Percentiles rank a stretch among this genome's conserved stretches.
These are phyloP conservation scores for Entonaema liquescens DNA, from an alignment of 495 filamentous ascomycete genomes.

Conservation along the genomic window DNA sequence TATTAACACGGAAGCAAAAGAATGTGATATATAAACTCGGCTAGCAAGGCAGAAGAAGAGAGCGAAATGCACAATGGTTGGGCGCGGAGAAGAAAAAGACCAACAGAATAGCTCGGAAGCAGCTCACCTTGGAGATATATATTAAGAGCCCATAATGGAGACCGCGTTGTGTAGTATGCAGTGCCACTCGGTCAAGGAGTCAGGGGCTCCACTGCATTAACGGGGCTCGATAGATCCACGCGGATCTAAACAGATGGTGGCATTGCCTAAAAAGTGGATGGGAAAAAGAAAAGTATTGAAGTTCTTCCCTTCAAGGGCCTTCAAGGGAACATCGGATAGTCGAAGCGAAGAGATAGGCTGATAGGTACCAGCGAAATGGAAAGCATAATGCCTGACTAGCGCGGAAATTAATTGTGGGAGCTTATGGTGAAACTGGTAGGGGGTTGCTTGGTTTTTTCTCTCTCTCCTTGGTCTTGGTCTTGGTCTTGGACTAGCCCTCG, in stretches of 20 bases:
- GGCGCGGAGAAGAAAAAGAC: slow-evolving; percentile 29
- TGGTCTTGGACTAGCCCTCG: background rate
- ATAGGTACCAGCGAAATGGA: slow-evolving; percentile 21
- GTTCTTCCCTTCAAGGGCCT: background rate
- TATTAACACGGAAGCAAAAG: slow-evolving; percentile 39
- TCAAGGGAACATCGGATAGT: slow-evolving; percentile 22
- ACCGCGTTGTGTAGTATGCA: slow-evolving; percentile 15
- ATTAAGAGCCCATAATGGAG: slow-evolving; percentile 41
- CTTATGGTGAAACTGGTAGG: slow-evolving; percentile 34
- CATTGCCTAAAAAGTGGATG: slow-evolving; percentile 38
- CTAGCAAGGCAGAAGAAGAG: slow-evolving; percentile 44
- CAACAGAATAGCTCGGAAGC: slow-evolving; percentile 29
- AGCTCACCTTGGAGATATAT: slow-evolving; percentile 45
- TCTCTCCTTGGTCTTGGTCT: background rate
- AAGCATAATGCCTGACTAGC: slow-evolving; percentile 19
- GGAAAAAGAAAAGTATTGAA: slow-evolving; percentile 6
- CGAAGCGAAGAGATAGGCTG: slow-evolving; percentile 9
- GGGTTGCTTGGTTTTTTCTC: background rate
- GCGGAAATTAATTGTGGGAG: slow-evolving; percentile 42
- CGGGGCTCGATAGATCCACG: slow-evolving; percentile 26
- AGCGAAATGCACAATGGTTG: slow-evolving; percentile 36
- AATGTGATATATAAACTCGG: slow-evolving; percentile 45
- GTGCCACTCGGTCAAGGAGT: slow-evolving; percentile 22
- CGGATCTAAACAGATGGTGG: slow-evolving; percentile 28
- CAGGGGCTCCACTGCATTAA: slow-evolving; percentile 7